These are phyloP conservation scores for Santalum album DNA, from an alignment of 164 flowering plant species.

Conservation along the genomic window DNA sequence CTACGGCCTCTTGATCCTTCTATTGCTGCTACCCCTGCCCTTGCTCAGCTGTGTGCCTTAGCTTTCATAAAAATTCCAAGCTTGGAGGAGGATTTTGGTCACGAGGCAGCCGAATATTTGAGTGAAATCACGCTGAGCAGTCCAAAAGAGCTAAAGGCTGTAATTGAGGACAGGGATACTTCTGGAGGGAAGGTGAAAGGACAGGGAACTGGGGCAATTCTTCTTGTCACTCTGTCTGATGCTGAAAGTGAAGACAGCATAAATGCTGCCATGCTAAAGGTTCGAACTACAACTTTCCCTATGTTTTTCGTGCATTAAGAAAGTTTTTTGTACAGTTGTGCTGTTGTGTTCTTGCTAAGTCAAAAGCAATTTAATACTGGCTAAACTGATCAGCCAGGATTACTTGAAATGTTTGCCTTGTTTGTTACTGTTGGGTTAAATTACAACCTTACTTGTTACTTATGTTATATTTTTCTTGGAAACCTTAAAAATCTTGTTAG, in stretches of 20 bases:
- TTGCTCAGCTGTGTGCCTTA: slow-evolving; percentile 88
- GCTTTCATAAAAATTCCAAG: slow-evolving; percentile 77
- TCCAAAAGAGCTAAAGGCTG: slow-evolving; percentile 57
- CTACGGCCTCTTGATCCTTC: slow-evolving; percentile 80
- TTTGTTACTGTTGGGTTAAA: too few species aligned
- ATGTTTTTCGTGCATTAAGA: neutral
- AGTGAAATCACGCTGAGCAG: slow-evolving; percentile 45
- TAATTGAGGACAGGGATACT: slow-evolving; percentile 72
- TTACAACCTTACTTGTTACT: too few species aligned
- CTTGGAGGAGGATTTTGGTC: slow-evolving; percentile 81
- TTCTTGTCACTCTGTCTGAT: slow-evolving; percentile 59
- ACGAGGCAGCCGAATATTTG: slow-evolving; percentile 75
- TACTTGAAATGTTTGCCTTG: too few species aligned
- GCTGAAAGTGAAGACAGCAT: slow-evolving; percentile 61
- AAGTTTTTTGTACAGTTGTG: neutral
- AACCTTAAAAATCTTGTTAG: too few species aligned
- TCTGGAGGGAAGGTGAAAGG: slow-evolving; percentile 93
- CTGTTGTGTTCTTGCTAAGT: neutral
- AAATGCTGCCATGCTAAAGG: slow-evolving; percentile 82
- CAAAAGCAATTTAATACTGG: neutral
- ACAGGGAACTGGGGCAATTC: slow-evolving; percentile 84
- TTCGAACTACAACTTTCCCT: slow-evolving; percentile 10
- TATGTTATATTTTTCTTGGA: too few species aligned
- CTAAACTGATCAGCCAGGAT: neutral
- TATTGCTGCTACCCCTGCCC: slow-evolving; percentile 59